Percentiles rank a stretch among this genome's conserved stretches.
Evolutionary conservation across 177 flowering plant genomes (phyloP).

Genomic region (Vitis hybrid): DNA sequence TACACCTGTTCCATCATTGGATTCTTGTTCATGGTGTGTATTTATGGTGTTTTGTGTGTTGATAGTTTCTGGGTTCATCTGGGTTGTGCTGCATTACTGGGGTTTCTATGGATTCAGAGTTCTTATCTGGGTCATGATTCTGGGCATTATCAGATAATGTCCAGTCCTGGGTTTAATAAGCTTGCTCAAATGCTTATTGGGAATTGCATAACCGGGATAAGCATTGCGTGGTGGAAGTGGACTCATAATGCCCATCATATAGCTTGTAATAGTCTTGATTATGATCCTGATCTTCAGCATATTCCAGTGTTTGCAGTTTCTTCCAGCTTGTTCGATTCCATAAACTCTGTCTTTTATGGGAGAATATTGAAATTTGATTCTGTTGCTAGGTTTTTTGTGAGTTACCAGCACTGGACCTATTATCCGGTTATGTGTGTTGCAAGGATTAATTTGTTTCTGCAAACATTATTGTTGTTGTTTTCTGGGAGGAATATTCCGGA

Average conservation of each 20-base stretch:
- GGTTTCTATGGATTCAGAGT: constrained; percentile 74
- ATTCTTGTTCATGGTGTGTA: constrained; percentile 22
- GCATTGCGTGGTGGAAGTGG: constrained; percentile 99
- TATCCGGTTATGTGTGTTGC: constrained; percentile 82
- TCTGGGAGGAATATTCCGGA: constrained; percentile 53
- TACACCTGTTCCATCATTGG: constrained; percentile 29
- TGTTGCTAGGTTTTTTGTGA: constrained; percentile 56
- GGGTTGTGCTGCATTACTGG: constrained; percentile 52
- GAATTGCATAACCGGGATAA: constrained; percentile 80
- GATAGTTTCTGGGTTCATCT: constrained; percentile 53
- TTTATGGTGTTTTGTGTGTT: constrained; percentile 58
- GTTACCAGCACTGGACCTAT: constrained; percentile 83
- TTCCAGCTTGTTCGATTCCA: constrained; percentile 45
- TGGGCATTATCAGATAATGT: constrained; percentile 78
- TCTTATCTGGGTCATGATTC: constrained; percentile 92
- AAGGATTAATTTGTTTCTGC: constrained; percentile 63
- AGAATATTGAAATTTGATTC: constrained; percentile 62
- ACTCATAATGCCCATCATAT: constrained; percentile 92
- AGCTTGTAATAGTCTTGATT: constrained; percentile 78
- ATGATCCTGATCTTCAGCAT: constrained; percentile 97
- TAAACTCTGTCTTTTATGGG: constrained; percentile 60
- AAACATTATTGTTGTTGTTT: constrained; percentile 62
- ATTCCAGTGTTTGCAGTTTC: constrained; percentile 83
- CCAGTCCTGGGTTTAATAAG: constrained; percentile 37
- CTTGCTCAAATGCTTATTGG: constrained; percentile 65